These are phyloP conservation scores for Arabis hirsuta DNA, from an alignment of 345 rosid species.

Conservation along the genomic window DNA sequence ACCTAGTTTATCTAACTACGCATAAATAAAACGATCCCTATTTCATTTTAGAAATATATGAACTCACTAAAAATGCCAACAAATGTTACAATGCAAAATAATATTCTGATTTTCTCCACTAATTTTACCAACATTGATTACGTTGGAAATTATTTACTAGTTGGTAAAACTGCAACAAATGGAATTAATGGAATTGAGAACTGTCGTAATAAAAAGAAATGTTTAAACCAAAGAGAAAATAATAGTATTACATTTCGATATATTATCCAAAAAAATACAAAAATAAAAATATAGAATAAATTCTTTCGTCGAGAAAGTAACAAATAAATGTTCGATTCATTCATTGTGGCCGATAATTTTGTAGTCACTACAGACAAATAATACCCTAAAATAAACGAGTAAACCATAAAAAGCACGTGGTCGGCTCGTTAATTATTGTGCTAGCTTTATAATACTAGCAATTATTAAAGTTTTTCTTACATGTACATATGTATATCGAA, in stretches of 20 bases:
- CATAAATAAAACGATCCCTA: too few relatives aligned
- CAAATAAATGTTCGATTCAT: neutral
- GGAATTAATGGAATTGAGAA: too few relatives aligned
- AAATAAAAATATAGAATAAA: neutral
- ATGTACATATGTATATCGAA: neutral
- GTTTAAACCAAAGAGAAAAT: too few relatives aligned
- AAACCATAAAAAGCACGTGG: conserved; percentile 29
- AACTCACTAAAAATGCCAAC: too few relatives aligned
- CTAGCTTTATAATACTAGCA: conserved; percentile 13
- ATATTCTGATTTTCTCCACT: too few relatives aligned
- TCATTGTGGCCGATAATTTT: conserved; percentile 4
- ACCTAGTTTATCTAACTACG: too few relatives aligned
- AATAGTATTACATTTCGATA: neutral
- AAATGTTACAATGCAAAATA: too few relatives aligned
- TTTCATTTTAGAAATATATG: too few relatives aligned
- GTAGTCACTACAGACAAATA: conserved; percentile 25
- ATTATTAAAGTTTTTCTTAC: neutral
- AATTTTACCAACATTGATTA: too few relatives aligned
- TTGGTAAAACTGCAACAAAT: too few relatives aligned
- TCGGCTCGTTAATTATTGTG: conserved; percentile 30
- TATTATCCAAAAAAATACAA: neutral
- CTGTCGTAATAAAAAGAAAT: too few relatives aligned
- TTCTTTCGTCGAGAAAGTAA: neutral
- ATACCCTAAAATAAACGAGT: conserved; percentile 1
- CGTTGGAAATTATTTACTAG: too few relatives aligned